Base-by-base conservation (phyloP, 495 filamentous ascomycete genomes). In the Pyronema domesticum region DNA sequence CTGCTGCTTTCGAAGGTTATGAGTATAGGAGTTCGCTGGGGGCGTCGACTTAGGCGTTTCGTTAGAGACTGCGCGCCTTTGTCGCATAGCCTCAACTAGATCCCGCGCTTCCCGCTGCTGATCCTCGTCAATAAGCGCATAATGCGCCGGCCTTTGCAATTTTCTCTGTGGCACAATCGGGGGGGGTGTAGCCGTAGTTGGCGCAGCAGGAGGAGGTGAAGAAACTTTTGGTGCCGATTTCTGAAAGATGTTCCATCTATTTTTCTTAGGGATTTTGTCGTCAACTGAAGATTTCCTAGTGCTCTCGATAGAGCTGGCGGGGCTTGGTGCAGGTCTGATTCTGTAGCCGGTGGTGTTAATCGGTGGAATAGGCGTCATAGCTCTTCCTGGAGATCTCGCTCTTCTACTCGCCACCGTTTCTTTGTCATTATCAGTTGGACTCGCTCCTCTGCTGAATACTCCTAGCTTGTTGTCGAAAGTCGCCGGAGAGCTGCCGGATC, bases 211-310 rank as follows among this genome's bases (percentile, higher is more conserved):
- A 17, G 37, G 50, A 35, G 69, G 67, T 37, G 67, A 67, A 37
- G 65, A 59, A 30, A 68, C 54, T 3, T 71, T 63, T 10, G 69
- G 73, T 18, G 82, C 77, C 1, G 78, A 78, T 57, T 80, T 76
- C 54, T 86, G 80, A 59, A 93, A 94, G 57, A 94, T 76, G 60
- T 85, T 88, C 86, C 86, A 94, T 60, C 80, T 83, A 53, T 75
- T 70, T 35, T 77, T 19, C 52, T 54, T 54, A 7, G 50, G 47
- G n/a, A 46, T 42, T 30, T 37, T 7, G 7, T 15, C 14, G 9
- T 54, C 52, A 14, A 54, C 9, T 1, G 52, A 54, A 10, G 18
- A 30, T 18, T 54, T 54, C 17, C 52, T 23, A 7, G 50, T 13
- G 30, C 17, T 46, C n/a, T 23, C 50, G 36, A 53, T 34, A 34